These are phyloP conservation scores for Ensete ventricosum DNA, from an alignment of 176 grass and related monocot species.

Conservation along the genomic window DNA sequence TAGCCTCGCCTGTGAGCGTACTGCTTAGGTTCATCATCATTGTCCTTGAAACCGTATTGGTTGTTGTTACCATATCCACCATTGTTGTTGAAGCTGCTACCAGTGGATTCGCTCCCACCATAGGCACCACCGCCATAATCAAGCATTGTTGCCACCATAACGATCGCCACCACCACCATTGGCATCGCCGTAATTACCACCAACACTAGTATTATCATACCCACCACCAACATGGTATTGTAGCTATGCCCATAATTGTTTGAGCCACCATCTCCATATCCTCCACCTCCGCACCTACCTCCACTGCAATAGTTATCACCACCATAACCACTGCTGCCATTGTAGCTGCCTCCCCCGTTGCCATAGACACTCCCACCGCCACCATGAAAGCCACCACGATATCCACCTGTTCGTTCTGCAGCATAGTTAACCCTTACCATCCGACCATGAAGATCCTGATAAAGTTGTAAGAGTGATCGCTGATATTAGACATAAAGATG, in stretches of 20 bases:
- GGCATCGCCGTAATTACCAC: slow-evolving; percentile 13
- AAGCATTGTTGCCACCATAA: neutral
- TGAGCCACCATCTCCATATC: neutral
- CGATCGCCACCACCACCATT: neutral
- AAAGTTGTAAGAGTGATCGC: neutral
- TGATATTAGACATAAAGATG: no score
- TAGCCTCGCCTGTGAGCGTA: slow-evolving; percentile 30
- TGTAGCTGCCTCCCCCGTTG: neutral
- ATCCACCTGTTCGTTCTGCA: slow-evolving; percentile 31
- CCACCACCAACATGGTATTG: no score
- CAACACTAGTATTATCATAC: no score
- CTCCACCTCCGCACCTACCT: neutral
- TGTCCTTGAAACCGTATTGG: slow-evolving; percentile 28
- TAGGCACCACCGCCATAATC: neutral
- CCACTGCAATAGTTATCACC: slow-evolving; percentile 8
- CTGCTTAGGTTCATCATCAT: slow-evolving; percentile 23
- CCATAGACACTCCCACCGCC: neutral
- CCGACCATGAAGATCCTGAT: slow-evolving; percentile 70
- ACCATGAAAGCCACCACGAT: neutral
- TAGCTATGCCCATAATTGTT: no score
- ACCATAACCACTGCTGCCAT: neutral
- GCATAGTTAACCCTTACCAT: slow-evolving; percentile 43
- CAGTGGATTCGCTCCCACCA: neutral
- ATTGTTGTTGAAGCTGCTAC: no score
- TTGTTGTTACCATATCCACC: no score